Evolutionary conservation across 257 asterid species (phyloP).

Genomic region (Ophiorrhiza pumila): DNA sequence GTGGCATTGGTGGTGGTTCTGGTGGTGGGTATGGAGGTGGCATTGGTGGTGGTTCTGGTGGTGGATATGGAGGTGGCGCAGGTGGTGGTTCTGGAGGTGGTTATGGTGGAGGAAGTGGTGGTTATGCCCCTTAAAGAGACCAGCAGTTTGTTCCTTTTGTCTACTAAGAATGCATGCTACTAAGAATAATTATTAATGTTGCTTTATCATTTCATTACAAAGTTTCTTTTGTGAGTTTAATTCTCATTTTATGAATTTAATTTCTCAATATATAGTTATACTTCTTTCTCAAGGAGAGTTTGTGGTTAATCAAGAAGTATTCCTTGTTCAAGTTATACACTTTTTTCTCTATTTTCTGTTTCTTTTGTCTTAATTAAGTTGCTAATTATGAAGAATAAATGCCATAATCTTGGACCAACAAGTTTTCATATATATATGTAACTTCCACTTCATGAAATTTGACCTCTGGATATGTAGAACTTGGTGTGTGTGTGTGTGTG

Average conservation of each 20-base stretch:
- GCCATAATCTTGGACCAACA: neutral
- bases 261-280: neutral
- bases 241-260: neutral
- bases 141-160: neutral
- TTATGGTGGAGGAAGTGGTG: slow-evolving; percentile 21
- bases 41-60: slow-evolving; percentile 19
- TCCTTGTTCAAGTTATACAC: neutral
- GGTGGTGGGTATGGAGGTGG: slow-evolving; percentile 15
- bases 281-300: neutral
- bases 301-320: neutral
- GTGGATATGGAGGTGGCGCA: slow-evolving; percentile 20
- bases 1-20: slow-evolving; percentile 10
- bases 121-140: slow-evolving; percentile 25
- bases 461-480: neutral
- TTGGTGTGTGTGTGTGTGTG: neutral
- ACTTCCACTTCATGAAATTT: neutral
- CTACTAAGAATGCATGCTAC: neutral
- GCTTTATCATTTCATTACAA: neutral
- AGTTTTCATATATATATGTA: neutral
- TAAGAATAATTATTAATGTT: neutral
- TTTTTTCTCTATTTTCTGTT: neutral
- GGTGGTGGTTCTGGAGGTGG: slow-evolving; percentile 17
- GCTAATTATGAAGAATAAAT: neutral
- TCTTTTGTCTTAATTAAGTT: neutral
- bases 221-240: neutral